phyloP scores from a whole-genome alignment of 495 filamentous ascomycete genomes.

The Xanthoparmelia taractica region DNA sequence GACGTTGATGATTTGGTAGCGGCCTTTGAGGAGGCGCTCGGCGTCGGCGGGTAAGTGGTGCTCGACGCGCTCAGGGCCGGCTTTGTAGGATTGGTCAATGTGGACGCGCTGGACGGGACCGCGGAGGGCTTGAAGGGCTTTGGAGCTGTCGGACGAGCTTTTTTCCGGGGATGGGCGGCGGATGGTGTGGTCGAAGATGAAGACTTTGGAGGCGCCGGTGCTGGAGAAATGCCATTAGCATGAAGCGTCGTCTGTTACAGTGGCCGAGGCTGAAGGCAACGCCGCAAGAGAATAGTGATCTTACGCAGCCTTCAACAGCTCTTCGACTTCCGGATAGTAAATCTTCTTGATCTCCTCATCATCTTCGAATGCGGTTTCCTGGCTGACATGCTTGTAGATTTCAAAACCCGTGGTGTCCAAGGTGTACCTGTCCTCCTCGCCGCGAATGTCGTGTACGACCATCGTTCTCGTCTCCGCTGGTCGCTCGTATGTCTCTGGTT shows the following conservation, averaged over 20 bases:
- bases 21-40: slow-evolving; percentile 49
- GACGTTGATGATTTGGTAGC: slow-evolving; percentile 73
- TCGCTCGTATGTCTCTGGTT: slow-evolving; percentile 46
- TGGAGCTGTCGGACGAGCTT: slow-evolving; percentile 20
- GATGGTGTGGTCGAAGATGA: slow-evolving; percentile 73
- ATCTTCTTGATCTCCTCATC: slow-evolving; percentile 58
- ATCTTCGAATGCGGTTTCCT: slow-evolving; percentile 47
- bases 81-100: slow-evolving; percentile 63
- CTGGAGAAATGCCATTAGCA: slow-evolving; percentile 27
- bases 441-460: slow-evolving; percentile 42
- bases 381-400: slow-evolving; percentile 40
- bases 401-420: slow-evolving; percentile 47
- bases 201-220: slow-evolving; percentile 48
- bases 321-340: slow-evolving; percentile 62
- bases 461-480: slow-evolving; percentile 31
- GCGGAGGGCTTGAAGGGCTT: slow-evolving; percentile 33
- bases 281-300: slow-evolving; percentile 13
- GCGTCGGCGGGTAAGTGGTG: slow-evolving; percentile 59
- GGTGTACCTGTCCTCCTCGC: slow-evolving; percentile 42
- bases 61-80: slow-evolving; percentile 47
- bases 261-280: not conserved
- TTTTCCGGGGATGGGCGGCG: slow-evolving; percentile 42
- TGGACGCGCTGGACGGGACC: slow-evolving; percentile 62
- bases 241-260: slow-evolving; percentile 3
- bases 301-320: slow-evolving; percentile 55